Evolutionary conservation across 768 basidiomycete species (phyloP).

Genomic region (Mycena venus): DNA sequence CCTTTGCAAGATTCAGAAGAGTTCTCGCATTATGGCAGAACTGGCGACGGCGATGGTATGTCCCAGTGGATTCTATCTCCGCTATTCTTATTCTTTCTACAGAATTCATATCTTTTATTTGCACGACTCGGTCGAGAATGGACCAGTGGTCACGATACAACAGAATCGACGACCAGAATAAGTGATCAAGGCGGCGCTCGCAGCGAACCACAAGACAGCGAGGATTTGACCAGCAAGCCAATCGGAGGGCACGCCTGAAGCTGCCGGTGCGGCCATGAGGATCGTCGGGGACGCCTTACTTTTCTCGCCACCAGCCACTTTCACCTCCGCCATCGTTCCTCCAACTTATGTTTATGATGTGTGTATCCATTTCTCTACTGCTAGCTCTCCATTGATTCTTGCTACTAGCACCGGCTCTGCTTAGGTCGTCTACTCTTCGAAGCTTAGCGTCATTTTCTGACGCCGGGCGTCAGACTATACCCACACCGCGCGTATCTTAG

Average conservation of each 20-base stretch:
- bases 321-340: neutral
- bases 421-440: neutral
- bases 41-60: neutral
- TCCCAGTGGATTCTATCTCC: neutral
- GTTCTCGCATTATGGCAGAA: neutral
- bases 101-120: neutral
- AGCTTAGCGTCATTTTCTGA: neutral
- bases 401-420: neutral
- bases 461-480: conserved; percentile 8
- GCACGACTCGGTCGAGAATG: conserved; percentile 8
- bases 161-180: neutral
- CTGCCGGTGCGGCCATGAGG: neutral
- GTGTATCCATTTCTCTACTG: neutral
- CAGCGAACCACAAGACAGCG: neutral
- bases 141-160: neutral
- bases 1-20: neutral
- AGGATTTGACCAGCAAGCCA: neutral
- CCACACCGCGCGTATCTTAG: no score
- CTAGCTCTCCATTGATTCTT: no score
- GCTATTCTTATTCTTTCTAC: neutral
- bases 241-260: neutral
- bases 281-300: neutral
- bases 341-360: neutral
- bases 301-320: neutral
- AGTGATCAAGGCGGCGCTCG: neutral